Conservation (phyloP, 306 rosid genomes). For the Hippophae tibetana region DNA sequence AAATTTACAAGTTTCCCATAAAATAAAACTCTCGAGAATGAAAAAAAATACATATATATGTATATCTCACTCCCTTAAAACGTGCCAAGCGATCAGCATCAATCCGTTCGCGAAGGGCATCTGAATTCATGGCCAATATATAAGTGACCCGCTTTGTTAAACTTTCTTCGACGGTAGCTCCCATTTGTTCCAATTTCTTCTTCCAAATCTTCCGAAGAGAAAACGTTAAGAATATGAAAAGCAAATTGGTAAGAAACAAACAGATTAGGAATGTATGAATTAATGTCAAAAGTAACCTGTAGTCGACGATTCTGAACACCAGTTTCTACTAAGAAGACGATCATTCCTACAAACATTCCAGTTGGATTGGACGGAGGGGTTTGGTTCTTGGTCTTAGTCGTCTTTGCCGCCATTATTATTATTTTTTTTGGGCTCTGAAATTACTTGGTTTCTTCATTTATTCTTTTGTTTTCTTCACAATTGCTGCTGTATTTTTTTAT, state of each 20-base stretch:
- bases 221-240: not conserved
- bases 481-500: too few relatives aligned
- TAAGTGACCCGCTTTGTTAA: constrained; percentile 58
- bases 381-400: constrained; percentile 26
- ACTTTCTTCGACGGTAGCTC: constrained; percentile 52
- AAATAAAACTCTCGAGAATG: not conserved
- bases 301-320: constrained; percentile 79
- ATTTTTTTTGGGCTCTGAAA: not conserved
- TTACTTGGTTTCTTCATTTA: too few relatives aligned
- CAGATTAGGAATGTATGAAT: not conserved
- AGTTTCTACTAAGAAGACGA: constrained; percentile 43
- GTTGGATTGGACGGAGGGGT: constrained; percentile 24
- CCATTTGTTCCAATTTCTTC: constrained; percentile 73
- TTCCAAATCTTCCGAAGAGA: constrained; percentile 60
- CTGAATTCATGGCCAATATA: constrained; percentile 46
- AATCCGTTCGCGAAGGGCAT: constrained; percentile 39
- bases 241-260: not conserved
- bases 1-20: not conserved
- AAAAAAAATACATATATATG: not conserved
- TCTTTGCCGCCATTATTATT: constrained; percentile 56
- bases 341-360: constrained; percentile 62
- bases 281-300: constrained; percentile 31
- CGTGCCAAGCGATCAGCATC: constrained; percentile 46
- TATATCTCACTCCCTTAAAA: constrained; percentile 50
- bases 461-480: too few relatives aligned